phyloP scores from a whole-genome alignment of 208 protist genomes.

The Crithidia mellificae region DNA sequence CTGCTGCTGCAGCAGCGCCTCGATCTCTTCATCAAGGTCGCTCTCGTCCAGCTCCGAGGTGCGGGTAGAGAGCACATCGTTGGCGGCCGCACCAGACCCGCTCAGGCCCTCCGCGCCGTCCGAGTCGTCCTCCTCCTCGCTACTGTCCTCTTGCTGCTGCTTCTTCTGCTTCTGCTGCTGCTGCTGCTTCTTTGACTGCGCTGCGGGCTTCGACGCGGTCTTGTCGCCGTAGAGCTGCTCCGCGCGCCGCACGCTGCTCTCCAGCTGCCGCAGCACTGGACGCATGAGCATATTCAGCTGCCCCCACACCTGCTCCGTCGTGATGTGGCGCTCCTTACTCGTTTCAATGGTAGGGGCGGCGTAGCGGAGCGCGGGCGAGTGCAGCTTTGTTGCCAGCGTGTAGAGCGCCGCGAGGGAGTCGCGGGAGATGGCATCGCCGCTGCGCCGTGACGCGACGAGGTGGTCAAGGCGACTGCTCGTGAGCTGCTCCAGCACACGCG shows the following conservation, averaged over 20 bases:
- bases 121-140: slow-evolving; percentile 2
- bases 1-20: slow-evolving; percentile 45
- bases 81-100: slow-evolving; percentile 8
- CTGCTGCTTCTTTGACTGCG: background rate
- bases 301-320: slow-evolving; percentile 88
- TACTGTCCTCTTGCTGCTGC: slow-evolving; percentile 9
- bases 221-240: slow-evolving; percentile 43
- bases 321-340: slow-evolving; percentile 57
- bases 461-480: slow-evolving; percentile 41
- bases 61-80: slow-evolving; percentile 29
- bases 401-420: slow-evolving; percentile 78
- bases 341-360: slow-evolving; percentile 64
- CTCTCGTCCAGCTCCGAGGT: slow-evolving; percentile 67
- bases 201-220: background rate
- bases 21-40: slow-evolving; percentile 87
- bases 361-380: slow-evolving; percentile 70
- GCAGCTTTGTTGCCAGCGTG: slow-evolving; percentile 69
- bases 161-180: background rate
- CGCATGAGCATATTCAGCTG: slow-evolving; percentile 81
- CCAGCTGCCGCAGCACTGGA: slow-evolving; percentile 77
- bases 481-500: slow-evolving; percentile 27
- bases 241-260: slow-evolving; percentile 58
- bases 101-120: slow-evolving; percentile 4
- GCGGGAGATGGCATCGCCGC: slow-evolving; percentile 41
- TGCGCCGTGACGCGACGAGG: slow-evolving; percentile 47